Base-by-base conservation (phyloP, 108 stramenopile genomes). In the Aureococcus anophagefferens region DNA sequence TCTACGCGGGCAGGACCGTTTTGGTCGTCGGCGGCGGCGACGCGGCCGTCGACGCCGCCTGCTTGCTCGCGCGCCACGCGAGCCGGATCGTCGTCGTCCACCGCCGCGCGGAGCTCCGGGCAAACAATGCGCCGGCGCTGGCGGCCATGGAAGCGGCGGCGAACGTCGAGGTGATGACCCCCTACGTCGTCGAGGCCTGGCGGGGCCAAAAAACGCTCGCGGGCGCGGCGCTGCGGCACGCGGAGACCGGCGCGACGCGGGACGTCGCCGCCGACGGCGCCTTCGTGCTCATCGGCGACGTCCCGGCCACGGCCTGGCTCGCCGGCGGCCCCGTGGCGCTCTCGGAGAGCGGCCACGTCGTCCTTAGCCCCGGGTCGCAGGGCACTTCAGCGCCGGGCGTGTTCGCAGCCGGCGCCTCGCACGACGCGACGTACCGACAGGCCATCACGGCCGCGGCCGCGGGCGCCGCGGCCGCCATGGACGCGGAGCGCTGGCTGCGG, bases 401-500 rank as follows among this genome's bases (percentile, higher is more conserved):
- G n/a, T 97, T 94, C 80, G 94, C 96, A 0, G 93, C 92, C 33
- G 96, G 96, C 4, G 96, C 95, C 79, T 93, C 94, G 17, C 81
- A 90, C 15, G 96, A 97, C 84, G 78, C 87, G 44, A 72, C 92
- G 32, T 97, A 97, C 71, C 91, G 96, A 35, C 96, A 97, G 81
- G 96, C 92, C 28, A 90, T 93, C 70, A 97, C 94, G 16, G 84
- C 86, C 65, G 96, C 96, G 0, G 94, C 94, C 62, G 91, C 89
- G 79, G 96, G 96, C 9, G 93, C 93, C 51, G 89, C 90, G 32
- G 96, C 96, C 7, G 96, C 96, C 7, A 81, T 97, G 63, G 96
- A 97, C 79, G 93, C 92, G 18, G 96, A 97, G 68, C 87, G 94
- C 69, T 97, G 89, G 87, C n/a, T n/a, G n/a, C n/a, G n/a, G n/a